phyloP scores from a whole-genome alignment of 2,329 filamentous ascomycete species.

The Hysterium pulicare region DNA sequence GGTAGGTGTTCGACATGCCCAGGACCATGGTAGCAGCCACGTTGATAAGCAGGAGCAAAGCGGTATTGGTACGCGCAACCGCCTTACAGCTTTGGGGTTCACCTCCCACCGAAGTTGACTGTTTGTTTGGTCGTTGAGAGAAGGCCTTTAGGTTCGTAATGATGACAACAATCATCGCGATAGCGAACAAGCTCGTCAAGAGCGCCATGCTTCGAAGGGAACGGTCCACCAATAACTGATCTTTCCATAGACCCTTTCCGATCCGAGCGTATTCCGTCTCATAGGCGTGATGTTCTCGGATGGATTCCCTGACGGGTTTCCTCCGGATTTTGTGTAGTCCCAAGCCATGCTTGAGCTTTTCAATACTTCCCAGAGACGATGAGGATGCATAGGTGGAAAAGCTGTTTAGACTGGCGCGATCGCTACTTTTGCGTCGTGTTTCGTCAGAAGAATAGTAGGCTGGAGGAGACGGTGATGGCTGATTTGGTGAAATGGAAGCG shows the following conservation, averaged over 20 bases:
- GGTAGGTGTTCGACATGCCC: constrained; percentile 32
- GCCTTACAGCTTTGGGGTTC: constrained; percentile 14
- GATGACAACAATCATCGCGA: constrained; percentile 17
- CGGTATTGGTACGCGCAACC: constrained; percentile 20
- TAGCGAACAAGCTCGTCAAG: constrained; percentile 14
- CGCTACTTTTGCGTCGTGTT: constrained; percentile 4
- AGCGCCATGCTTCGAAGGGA: constrained; percentile 24
- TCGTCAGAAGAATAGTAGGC: constrained; percentile 6
- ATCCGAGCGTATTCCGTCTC: constrained; percentile 23
- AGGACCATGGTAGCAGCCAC: constrained; percentile 28
- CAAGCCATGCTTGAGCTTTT: constrained; percentile 18
- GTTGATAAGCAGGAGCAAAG: constrained; percentile 25
- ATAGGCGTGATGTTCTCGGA: constrained; percentile 15
- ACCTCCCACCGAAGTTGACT: constrained; percentile 23
- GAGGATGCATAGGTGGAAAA: constrained; percentile 14
- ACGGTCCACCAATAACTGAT: constrained; percentile 27
- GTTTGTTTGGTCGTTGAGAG: constrained; percentile 14
- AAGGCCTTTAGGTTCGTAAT: constrained; percentile 12
- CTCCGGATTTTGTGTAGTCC: constrained; percentile 16
- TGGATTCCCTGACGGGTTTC: constrained; percentile 18
- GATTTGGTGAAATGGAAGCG: constrained; percentile 4
- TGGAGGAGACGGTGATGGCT: constrained; percentile 1
- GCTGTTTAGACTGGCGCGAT: constrained; percentile 15
- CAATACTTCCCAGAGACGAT: constrained; percentile 13
- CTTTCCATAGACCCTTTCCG: constrained; percentile 24